Evolutionary conservation across 805 yeast species (phyloP).

Genomic region (Jamesozyma spencerorum): DNA sequence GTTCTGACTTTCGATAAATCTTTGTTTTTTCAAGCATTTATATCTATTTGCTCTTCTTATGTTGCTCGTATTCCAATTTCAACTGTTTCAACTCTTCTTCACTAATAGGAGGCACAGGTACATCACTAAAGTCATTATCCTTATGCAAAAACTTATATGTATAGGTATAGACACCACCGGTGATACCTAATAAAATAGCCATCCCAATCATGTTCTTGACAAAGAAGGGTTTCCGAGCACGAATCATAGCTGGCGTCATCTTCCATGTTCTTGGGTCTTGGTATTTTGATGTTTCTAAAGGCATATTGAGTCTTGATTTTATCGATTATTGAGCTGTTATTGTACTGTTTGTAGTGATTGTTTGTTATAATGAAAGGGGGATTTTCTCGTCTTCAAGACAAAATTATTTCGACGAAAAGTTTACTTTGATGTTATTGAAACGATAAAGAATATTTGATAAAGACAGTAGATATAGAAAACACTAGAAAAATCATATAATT

Average conservation of each 20-base stretch:
- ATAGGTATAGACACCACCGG: conserved; percentile 55
- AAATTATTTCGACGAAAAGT: too few species aligned
- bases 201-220: conserved; percentile 64
- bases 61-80: conserved; percentile 59
- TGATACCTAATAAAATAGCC: conserved; percentile 48
- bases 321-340: too few species aligned
- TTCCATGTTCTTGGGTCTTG: conserved; percentile 63
- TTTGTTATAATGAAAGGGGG: too few species aligned
- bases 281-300: conserved; percentile 35
- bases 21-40: too few species aligned
- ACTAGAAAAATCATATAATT: too few species aligned
- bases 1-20: too few species aligned
- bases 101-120: conserved; percentile 87
- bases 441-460: too few species aligned
- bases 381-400: too few species aligned
- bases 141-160: conserved; percentile 57
- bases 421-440: too few species aligned
- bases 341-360: too few species aligned
- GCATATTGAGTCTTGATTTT: conserved; percentile 15
- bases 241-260: conserved; percentile 87
- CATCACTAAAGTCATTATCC: conserved; percentile 76
- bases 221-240: conserved; percentile 85
- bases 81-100: conserved; percentile 67
- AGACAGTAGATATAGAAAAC: too few species aligned
- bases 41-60: too few species aligned